Percentiles rank a stretch among this genome's conserved stretches.
phyloP scores from a whole-genome alignment of 805 yeast species.

The Hanseniaspora vineae region DNA sequence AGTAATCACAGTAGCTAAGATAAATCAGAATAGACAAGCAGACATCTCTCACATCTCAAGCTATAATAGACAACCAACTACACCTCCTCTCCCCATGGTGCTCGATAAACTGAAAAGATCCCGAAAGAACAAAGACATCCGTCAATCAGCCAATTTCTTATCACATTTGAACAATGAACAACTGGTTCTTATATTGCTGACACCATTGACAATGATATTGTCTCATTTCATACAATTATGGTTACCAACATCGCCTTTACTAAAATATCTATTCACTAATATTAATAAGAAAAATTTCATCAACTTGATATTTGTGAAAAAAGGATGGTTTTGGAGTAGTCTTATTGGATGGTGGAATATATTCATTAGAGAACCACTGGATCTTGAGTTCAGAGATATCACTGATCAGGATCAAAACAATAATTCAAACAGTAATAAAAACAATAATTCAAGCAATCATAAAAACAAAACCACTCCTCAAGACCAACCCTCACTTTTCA shows the following conservation, averaged over 20 bases:
- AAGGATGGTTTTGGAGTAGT: constrained; percentile 89
- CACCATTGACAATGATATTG: neutral
- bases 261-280: neutral
- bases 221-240: neutral
- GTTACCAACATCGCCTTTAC: neutral
- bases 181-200: neutral
- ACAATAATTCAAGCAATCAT: too few relatives aligned
- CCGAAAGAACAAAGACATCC: too few relatives aligned
- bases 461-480: neutral
- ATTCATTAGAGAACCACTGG: neutral
- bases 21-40: too few relatives aligned
- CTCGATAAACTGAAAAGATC: too few relatives aligned
- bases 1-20: too few relatives aligned
- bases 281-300: constrained; percentile 20
- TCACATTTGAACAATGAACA: neutral
- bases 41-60: too few relatives aligned
- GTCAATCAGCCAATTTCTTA: too few relatives aligned
- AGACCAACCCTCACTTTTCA: neutral
- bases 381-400: too few relatives aligned
- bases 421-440: too few relatives aligned
- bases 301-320: constrained; percentile 67
- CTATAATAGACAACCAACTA: too few relatives aligned
- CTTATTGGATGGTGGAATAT: constrained; percentile 22
- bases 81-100: too few relatives aligned
- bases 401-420: too few relatives aligned